These are phyloP conservation scores for Chrysophaeum taylorii DNA, from an alignment of 352 stramenopile species.

Conservation along the genomic window DNA sequence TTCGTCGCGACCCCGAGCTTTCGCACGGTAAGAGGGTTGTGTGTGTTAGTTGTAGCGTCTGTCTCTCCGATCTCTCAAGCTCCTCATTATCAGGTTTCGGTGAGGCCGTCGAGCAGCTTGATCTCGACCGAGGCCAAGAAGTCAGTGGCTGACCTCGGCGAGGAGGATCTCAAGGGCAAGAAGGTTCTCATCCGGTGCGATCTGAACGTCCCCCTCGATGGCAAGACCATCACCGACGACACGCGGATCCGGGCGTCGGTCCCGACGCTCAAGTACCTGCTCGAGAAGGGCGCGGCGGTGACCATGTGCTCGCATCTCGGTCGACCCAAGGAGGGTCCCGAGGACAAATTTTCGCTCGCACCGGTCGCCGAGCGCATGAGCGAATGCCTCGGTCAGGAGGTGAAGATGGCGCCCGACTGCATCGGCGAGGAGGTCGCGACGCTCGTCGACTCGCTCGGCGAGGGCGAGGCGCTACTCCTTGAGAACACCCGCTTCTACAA, in stretches of 20 bases:
- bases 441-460: constrained; percentile 59
- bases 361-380: constrained; percentile 81
- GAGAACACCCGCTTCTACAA: constrained; percentile 88
- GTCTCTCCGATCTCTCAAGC: too few species aligned
- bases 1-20: too few species aligned
- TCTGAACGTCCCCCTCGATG: constrained; percentile 98
- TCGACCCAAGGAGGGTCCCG: constrained; percentile 78
- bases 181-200: constrained; percentile 97
- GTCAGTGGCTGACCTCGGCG: constrained; percentile 60
- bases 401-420: constrained; percentile 86
- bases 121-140: constrained; percentile 23
- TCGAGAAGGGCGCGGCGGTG: constrained; percentile 89
- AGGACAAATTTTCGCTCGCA: constrained; percentile 88
- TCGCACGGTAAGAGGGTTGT: too few species aligned
- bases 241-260: constrained; percentile 90
- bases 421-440: constrained; percentile 74
- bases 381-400: constrained; percentile 75
- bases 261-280: constrained; percentile 83
- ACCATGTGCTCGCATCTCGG: constrained; percentile 87
- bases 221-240: constrained; percentile 93
- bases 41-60: too few species aligned
- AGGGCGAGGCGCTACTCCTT: constrained; percentile 77
- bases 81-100: too few species aligned
- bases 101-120: too few species aligned
- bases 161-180: constrained; percentile 87